Percentiles rank a stretch among this genome's conserved stretches.
Conservation (phyloP, 78 protist genomes). For the Cavenderia fasciculata region DNA sequence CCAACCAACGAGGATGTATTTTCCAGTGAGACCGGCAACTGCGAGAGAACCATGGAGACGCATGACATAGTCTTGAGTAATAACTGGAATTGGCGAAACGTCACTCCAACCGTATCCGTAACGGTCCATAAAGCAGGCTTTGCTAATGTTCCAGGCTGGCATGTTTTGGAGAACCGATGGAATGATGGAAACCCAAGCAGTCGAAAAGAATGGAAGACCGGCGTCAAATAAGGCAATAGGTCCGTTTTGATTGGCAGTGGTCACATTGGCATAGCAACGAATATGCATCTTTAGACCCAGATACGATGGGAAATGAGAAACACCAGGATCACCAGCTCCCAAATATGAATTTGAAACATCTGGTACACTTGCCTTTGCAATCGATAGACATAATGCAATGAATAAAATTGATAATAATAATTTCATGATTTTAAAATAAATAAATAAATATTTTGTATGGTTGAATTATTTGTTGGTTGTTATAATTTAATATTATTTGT, state of each 20-base stretch:
- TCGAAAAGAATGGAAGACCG: slow-evolving; percentile 19
- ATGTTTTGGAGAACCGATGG: no score
- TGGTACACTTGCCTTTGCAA: no score
- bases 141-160: neutral
- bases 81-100: neutral
- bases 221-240: slow-evolving; percentile 10
- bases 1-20: slow-evolving; percentile 23
- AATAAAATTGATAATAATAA: no score
- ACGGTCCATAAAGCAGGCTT: slow-evolving; percentile 40
- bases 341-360: no score
- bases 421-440: no score
- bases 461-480: no score
- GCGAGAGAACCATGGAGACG: neutral
- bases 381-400: no score
- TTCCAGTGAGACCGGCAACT: neutral
- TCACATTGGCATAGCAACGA: slow-evolving; percentile 21
- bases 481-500: no score
- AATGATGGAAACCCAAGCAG: neutral
- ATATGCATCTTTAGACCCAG: slow-evolving; percentile 34
- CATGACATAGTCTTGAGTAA: neutral
- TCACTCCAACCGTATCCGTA: slow-evolving; percentile 49
- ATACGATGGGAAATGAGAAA: slow-evolving; percentile 23
- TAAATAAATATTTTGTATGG: no score
- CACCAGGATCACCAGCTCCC: slow-evolving; percentile 17
- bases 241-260: neutral